Conservation (phyloP, 2,329 filamentous ascomycete genomes). For the Fusarium sp. region DNA sequence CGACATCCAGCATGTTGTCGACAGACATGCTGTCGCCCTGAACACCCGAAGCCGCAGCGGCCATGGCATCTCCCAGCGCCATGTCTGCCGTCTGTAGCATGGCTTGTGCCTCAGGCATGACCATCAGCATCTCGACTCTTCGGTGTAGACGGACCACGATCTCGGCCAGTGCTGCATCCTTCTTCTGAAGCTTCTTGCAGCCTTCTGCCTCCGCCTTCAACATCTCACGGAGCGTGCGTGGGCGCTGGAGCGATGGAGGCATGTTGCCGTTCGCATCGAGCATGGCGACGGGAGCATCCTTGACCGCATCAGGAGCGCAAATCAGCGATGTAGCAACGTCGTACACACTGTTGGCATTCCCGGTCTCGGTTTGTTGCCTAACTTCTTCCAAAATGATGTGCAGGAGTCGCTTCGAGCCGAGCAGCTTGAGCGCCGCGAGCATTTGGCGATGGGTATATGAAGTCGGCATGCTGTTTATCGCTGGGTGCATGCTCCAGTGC, state of each 20-base stretch:
- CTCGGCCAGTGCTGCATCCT: constrained; percentile 70
- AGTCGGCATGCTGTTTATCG: constrained; percentile 67
- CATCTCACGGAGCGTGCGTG: constrained; percentile 69
- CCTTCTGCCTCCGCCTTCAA: constrained; percentile 70
- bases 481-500: constrained; percentile 73
- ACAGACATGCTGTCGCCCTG: constrained; percentile 55
- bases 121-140: constrained; percentile 74
- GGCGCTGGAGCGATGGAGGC: constrained; percentile 56
- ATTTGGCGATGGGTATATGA: constrained; percentile 80
- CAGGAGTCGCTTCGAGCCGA: constrained; percentile 72
- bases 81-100: constrained; percentile 59
- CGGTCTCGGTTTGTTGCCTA: constrained; percentile 69
- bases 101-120: constrained; percentile 53
- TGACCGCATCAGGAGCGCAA: constrained; percentile 72
- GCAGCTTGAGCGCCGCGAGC: constrained; percentile 68
- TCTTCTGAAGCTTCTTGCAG: constrained; percentile 67
- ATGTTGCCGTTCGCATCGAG: constrained; percentile 53
- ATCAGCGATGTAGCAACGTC: constrained; percentile 78
- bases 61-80: constrained; percentile 57
- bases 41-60: constrained; percentile 57
- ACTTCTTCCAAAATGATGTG: constrained; percentile 75
- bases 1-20: constrained; percentile 60
- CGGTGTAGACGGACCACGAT: constrained; percentile 72
- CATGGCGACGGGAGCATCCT: constrained; percentile 52
- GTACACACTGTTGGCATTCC: constrained; percentile 71